Evolutionary conservation across 2,329 filamentous ascomycete species (phyloP).

Genomic region (Sarocladium oryzae): DNA sequence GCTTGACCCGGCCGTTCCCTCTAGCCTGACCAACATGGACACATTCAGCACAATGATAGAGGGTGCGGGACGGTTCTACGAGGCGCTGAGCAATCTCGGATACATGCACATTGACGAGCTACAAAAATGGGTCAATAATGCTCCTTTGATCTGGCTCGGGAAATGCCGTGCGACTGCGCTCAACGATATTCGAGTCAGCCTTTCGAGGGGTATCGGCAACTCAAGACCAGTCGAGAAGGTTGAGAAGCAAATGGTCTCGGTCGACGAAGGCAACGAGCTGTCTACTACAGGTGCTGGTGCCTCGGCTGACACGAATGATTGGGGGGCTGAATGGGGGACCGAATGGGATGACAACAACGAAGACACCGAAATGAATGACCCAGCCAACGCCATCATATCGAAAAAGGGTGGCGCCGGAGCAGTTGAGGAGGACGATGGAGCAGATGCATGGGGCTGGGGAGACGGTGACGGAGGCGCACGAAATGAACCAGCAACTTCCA

Average conservation of each 20-base stretch:
- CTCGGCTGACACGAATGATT: conserved; percentile 50
- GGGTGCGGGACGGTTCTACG: conserved; percentile 57
- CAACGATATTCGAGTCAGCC: conserved; percentile 62
- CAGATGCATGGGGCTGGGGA: conserved; percentile 63
- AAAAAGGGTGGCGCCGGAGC: conserved; percentile 12
- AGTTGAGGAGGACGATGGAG: conserved; percentile 34
- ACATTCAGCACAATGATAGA: conserved; percentile 66
- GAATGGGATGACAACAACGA: conserved; percentile 70
- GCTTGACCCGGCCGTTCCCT: conserved; percentile 71
- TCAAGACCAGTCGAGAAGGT: conserved; percentile 71
- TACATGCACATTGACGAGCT: conserved; percentile 61
- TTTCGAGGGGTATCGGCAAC: conserved; percentile 60
- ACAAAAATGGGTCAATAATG: conserved; percentile 72
- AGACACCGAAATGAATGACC: conserved; percentile 18
- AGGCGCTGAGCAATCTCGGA: conserved; percentile 51
- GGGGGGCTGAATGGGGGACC: conserved; percentile 70
- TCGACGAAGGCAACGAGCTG: conserved; percentile 59
- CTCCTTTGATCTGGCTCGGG: conserved; percentile 77
- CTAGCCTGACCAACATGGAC: conserved; percentile 63
- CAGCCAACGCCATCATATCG: neutral
- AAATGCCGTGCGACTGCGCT: conserved; percentile 77
- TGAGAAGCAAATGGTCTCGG: conserved; percentile 73
- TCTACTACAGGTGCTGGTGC: conserved; percentile 44
- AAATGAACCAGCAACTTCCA: conserved; percentile 8
- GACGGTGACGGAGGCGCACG: conserved; percentile 50